Base-by-base conservation (phyloP, 306 rosid genomes). In the Adenanthera pavonina region DNA sequence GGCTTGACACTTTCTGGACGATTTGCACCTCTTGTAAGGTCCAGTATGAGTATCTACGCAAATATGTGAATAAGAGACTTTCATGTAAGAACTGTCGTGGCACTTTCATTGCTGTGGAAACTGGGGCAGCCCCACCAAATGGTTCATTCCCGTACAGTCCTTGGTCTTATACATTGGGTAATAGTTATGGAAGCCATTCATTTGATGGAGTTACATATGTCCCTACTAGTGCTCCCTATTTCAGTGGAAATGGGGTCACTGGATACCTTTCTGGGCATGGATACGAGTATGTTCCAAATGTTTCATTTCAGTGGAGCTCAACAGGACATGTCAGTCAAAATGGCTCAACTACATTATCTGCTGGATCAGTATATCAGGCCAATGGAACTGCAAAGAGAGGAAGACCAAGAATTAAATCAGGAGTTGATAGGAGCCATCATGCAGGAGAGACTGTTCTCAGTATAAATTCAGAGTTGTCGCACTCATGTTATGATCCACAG, bases 1-100 rank as follows among this genome's bases (percentile, higher is more conserved):
- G 85, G 77, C 88, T 81, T n/a, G 95, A 91, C 78, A 91, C 95
- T 78, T 91, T 91, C 86, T 91, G 95, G 95, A 91, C 95, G 2
- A 90, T 91, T 69, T 91, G 95, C 87, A 91, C 95, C 20, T 87
- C 95, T 19, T 89, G 95, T 79, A 91, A 89, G 67, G 91, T 91
- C 74, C 95, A 91, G 77, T 91, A 91, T 16, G 95, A 91, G 80
- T 91, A 91, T 84, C 90, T 91, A 34, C 89, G 95, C 51, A 91
- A 91, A 76, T 91, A 91, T 33, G 90, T 91, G 83, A 91, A 91
- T 83, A 91, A 91, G 88, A 89, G 88, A 82, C 91, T 91, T 66
- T 86, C 92, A 43, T 91, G 95, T 82, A 91, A 91, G 80, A 89
- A 91, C 77, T 91, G 95, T 44, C 91, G 95, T 10, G 90, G 95